Evolutionary conservation across 2,329 filamentous ascomycete species (phyloP).

Genomic region (Harringtonia lauricola): DNA sequence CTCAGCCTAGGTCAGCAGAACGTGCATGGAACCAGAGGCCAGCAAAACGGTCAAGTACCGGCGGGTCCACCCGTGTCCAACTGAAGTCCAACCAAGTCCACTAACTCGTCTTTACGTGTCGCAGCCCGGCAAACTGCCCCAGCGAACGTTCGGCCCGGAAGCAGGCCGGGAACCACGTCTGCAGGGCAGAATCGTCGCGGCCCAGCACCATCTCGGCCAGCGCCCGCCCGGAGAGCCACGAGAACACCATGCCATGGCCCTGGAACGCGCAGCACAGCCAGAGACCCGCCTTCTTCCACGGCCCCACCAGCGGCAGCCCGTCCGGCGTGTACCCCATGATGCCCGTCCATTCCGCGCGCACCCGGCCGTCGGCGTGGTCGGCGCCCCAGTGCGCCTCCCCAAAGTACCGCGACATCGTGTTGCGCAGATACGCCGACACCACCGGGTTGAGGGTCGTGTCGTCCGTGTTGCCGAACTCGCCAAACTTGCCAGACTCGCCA

Average conservation of each 20-base stretch:
- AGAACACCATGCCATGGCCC: conserved; percentile 56
- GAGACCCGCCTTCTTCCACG: conserved; percentile 28
- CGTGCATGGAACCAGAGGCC: too few species aligned
- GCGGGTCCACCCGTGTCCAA: too few species aligned
- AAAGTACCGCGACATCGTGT: conserved; percentile 36
- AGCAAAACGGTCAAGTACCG: too few species aligned
- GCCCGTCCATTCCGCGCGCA: conserved; percentile 36
- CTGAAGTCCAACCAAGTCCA: too few species aligned
- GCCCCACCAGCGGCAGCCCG: conserved; percentile 39
- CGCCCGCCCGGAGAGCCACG: conserved; percentile 47
- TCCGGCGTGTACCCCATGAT: conserved; percentile 47
- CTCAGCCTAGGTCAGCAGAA: too few species aligned
- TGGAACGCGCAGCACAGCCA: conserved; percentile 51
- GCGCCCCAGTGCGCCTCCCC: conserved; percentile 35
- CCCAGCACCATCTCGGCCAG: conserved; percentile 41
- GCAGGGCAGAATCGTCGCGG: conserved; percentile 19
- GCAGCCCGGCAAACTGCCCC: conserved; percentile 21
- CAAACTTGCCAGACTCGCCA: conserved; percentile 27
- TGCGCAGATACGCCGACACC: conserved; percentile 35
- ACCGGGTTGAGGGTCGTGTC: conserved; percentile 39
- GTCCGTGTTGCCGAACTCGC: conserved; percentile 43
- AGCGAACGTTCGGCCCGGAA: conserved; percentile 35
- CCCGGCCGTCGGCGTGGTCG: conserved; percentile 26
- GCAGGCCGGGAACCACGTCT: conserved; percentile 40
- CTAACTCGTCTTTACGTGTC: too few species aligned